phyloP scores from a whole-genome alignment of 257 asterid species.

The Petunia axillaris region DNA sequence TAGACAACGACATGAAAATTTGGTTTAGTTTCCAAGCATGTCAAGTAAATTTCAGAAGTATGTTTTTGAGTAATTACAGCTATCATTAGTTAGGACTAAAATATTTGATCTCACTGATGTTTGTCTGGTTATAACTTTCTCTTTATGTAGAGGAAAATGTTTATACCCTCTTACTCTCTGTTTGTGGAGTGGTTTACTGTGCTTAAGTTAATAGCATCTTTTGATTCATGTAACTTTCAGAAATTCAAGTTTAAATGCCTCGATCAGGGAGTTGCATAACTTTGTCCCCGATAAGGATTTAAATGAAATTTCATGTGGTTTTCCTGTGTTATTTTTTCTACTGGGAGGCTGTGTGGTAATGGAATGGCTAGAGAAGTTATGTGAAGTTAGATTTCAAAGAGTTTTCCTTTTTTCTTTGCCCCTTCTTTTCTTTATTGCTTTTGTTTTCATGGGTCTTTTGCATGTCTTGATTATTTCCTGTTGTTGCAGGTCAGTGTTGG shows the following conservation, averaged over 20 bases:
- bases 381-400: not conserved
- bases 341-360: not conserved
- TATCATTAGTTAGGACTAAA: constrained; percentile 9
- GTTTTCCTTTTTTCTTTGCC: not conserved
- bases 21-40: not conserved
- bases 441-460: not conserved
- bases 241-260: not conserved
- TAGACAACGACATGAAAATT: not conserved
- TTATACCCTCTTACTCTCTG: not conserved
- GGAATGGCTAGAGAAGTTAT: not conserved
- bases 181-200: not conserved
- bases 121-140: not conserved
- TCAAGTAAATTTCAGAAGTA: not conserved
- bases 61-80: constrained; percentile 17
- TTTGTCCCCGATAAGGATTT: not conserved
- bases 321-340: not conserved
- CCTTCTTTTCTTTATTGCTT: too few species aligned
- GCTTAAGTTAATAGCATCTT: not conserved
- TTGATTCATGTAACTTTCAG: not conserved
- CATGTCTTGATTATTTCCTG: constrained; percentile 27
- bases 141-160: not conserved
- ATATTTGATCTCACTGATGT: not conserved
- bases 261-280: not conserved
- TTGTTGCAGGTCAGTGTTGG: constrained; percentile 96
- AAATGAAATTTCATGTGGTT: not conserved